These are phyloP conservation scores for Chimonanthus salicifolius DNA, from an alignment of 164 flowering plant genomes.

Conservation along the genomic window DNA sequence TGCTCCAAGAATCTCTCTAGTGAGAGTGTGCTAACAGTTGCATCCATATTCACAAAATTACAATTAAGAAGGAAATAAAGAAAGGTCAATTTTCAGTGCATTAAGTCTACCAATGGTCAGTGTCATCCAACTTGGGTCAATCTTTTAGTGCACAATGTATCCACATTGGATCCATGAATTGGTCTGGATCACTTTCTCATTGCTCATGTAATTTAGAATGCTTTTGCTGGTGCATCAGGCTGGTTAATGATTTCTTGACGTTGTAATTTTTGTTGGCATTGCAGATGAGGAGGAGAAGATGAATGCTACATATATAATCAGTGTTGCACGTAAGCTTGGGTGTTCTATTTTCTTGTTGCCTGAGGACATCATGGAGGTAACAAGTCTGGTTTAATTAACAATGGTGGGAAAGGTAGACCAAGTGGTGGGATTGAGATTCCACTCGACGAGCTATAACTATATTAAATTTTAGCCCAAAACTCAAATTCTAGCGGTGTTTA, in stretches of 20 bases:
- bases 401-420: too few species aligned
- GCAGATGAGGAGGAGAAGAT: conserved; percentile 83
- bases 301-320: conserved; percentile 90
- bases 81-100: too few species aligned
- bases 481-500: too few species aligned
- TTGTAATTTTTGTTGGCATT: background rate
- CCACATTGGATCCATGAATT: background rate
- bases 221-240: background rate
- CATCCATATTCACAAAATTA: too few species aligned
- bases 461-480: too few species aligned
- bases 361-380: conserved; percentile 94
- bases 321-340: conserved; percentile 93
- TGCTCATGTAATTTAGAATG: background rate
- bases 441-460: too few species aligned
- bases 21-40: too few species aligned
- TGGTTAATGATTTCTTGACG: too few species aligned
- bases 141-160: background rate
- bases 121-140: background rate
- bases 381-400: background rate
- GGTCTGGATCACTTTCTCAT: background rate
- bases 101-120: too few species aligned
- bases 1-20: too few species aligned
- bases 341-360: conserved; percentile 93
- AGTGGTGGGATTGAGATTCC: too few species aligned
- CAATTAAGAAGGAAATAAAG: too few species aligned